phyloP scores from a whole-genome alignment of 2,329 filamentous ascomycete genomes.

The Daldinia sp. region DNA sequence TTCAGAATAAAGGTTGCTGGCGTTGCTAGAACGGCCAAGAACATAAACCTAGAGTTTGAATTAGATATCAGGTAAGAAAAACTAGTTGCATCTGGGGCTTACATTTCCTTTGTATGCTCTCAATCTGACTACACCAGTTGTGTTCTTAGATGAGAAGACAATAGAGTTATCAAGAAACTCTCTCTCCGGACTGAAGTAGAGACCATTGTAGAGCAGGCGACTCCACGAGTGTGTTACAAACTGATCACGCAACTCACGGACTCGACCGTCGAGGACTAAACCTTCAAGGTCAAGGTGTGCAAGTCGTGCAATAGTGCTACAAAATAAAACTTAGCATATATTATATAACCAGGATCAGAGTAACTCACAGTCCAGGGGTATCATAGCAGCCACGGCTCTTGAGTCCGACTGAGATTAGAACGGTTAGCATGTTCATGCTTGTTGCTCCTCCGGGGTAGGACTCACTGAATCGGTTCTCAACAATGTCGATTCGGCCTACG shows the following conservation, averaged over 20 bases:
- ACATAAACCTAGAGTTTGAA: slow-evolving; percentile 48
- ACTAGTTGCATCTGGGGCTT: not conserved
- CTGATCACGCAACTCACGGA: slow-evolving; percentile 66
- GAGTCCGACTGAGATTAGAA: slow-evolving; percentile 59
- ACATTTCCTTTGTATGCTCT: slow-evolving; percentile 45
- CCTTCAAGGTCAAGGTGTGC: slow-evolving; percentile 63
- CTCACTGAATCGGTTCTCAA: slow-evolving; percentile 46
- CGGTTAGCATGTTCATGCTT: slow-evolving; percentile 42
- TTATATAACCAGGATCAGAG: too few species aligned
- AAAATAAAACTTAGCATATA: not conserved
- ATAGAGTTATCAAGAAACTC: slow-evolving; percentile 65
- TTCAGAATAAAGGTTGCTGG: slow-evolving; percentile 61
- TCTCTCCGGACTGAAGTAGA: slow-evolving; percentile 42
- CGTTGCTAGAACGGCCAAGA: slow-evolving; percentile 54
- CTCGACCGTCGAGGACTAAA: slow-evolving; percentile 65
- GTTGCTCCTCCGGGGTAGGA: not conserved
- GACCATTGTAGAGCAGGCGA: slow-evolving; percentile 53
- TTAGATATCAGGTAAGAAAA: not conserved
- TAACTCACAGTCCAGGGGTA: slow-evolving; percentile 58
- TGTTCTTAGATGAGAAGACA: slow-evolving; percentile 63
- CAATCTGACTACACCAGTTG: slow-evolving; percentile 51
- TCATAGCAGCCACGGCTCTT: slow-evolving; percentile 87
- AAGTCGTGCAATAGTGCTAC: slow-evolving; percentile 41
- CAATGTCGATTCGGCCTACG: slow-evolving; percentile 83
- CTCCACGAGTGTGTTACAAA: slow-evolving; percentile 61